Evolutionary conservation across 2,329 filamentous ascomycete genomes (phyloP).

Genomic region (Neonectria punicea): DNA sequence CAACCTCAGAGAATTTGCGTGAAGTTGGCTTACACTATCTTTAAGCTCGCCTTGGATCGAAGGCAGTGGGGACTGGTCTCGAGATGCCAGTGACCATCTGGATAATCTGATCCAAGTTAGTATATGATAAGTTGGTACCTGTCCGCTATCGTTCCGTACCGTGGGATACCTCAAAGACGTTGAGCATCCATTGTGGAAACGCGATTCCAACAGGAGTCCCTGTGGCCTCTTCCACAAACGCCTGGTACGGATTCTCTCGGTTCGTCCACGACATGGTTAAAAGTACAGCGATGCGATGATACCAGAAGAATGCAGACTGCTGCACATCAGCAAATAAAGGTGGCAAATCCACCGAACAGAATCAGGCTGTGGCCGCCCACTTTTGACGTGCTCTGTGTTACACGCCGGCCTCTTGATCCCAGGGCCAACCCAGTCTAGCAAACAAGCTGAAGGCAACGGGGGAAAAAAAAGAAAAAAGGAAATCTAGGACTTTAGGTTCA

Average conservation of each 20-base stretch:
- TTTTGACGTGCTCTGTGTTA: not conserved
- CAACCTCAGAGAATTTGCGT: too few species aligned
- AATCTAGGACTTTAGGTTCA: slow-evolving; percentile 8
- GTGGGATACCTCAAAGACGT: slow-evolving; percentile 41
- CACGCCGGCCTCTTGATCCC: not conserved
- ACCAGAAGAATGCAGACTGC: not conserved
- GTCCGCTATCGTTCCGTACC: slow-evolving; percentile 20
- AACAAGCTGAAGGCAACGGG: not conserved
- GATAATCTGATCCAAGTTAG: slow-evolving; percentile 34
- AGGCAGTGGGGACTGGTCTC: slow-evolving; percentile 37
- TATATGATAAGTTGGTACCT: not conserved
- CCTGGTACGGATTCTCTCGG: slow-evolving; percentile 37
- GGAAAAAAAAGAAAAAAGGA: not conserved
- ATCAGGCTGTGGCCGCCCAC: not conserved
- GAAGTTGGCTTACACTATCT: slow-evolving; percentile 42
- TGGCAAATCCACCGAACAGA: not conserved
- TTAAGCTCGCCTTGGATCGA: slow-evolving; percentile 37
- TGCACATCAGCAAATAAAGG: not conserved
- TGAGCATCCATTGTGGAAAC: slow-evolving; percentile 42
- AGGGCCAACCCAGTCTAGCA: not conserved
- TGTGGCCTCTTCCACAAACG: slow-evolving; percentile 39
- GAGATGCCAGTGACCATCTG: slow-evolving; percentile 41
- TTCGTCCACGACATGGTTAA: slow-evolving; percentile 43
- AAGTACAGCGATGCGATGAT: not conserved
- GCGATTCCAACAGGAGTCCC: slow-evolving; percentile 29